phyloP scores from a whole-genome alignment of 805 yeast species.

The Kodamaea jinghongensis region DNA sequence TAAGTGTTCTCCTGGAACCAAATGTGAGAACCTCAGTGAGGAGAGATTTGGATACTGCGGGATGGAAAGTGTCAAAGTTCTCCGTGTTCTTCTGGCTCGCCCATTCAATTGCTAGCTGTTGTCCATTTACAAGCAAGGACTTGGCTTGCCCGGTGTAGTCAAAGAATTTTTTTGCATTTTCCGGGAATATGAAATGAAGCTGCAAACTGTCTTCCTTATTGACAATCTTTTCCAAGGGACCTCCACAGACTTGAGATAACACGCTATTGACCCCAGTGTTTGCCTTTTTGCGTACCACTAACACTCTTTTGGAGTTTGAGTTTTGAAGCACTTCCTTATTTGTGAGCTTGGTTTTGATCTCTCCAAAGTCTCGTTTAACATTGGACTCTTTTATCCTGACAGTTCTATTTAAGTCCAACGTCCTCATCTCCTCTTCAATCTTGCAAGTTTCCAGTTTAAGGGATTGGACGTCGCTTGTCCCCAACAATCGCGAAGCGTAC shows the following conservation, averaged over 20 bases:
- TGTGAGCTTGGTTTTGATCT: too few species aligned
- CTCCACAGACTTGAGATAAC: conserved; percentile 60
- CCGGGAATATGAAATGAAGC: conserved; percentile 50
- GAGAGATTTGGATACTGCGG: conserved; percentile 22
- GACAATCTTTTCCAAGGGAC: conserved; percentile 58
- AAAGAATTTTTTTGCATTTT: conserved; percentile 55
- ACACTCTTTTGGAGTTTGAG: conserved; percentile 2
- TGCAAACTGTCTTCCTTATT: conserved; percentile 30
- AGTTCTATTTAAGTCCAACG: too few species aligned
- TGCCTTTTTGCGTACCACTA: conserved; percentile 32
- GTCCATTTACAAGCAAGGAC: conserved; percentile 59
- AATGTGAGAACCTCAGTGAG: conserved; percentile 32
- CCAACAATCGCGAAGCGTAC: too few species aligned
- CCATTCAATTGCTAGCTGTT: conserved; percentile 49
- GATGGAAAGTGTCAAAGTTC: conserved; percentile 17
- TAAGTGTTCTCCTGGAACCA: conserved; percentile 57
- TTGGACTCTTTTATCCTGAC: too few species aligned
- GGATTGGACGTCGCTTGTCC: too few species aligned
- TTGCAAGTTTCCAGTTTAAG: too few species aligned
- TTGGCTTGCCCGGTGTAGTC: conserved; percentile 48
- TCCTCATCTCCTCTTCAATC: too few species aligned
- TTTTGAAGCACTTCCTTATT: not conserved
- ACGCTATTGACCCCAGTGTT: conserved; percentile 48
- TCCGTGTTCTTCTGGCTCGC: conserved; percentile 25
- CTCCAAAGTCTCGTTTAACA: too few species aligned